Percentiles rank a stretch among this genome's conserved stretches.
These are phyloP conservation scores for Punica granatum DNA, from an alignment of 345 rosid genomes.

Conservation along the genomic window DNA sequence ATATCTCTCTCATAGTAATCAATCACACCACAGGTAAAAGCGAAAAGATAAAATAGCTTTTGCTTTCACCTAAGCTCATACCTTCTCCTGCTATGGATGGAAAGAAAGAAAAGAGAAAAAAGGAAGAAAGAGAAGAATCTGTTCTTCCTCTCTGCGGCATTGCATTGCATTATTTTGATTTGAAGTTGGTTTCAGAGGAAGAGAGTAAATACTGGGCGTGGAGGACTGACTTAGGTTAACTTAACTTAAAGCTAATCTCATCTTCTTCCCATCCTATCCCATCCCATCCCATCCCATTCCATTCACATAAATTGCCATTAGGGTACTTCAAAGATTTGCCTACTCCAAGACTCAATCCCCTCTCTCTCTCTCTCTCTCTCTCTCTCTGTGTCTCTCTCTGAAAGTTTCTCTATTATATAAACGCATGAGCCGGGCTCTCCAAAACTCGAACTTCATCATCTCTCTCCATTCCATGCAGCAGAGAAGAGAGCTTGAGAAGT, in stretches of 20 bases:
- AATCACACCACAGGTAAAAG: too few species aligned
- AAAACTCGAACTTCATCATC: neutral
- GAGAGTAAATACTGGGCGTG: too few species aligned
- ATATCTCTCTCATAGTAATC: too few species aligned
- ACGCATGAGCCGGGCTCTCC: conserved; percentile 22
- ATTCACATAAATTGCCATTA: neutral
- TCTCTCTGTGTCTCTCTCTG: too few species aligned
- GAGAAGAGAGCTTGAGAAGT: too few species aligned
- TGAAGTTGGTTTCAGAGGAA: neutral
- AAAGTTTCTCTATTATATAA: conserved; percentile 19
- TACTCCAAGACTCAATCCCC: conserved; percentile 56
- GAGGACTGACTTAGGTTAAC: too few species aligned
- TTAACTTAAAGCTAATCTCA: too few species aligned
- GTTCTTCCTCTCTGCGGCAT: neutral
- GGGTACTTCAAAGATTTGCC: conserved; percentile 36
- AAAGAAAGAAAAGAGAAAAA: neutral
- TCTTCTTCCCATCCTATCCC: too few species aligned
- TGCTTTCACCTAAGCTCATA: neutral
- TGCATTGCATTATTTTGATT: neutral
- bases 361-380: conserved; percentile 20
- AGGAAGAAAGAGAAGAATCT: conserved; percentile 1
- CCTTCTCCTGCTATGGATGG: neutral
- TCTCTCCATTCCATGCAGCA: too few species aligned
- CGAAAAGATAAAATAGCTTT: too few species aligned
- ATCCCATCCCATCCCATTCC: too few species aligned